Base-by-base conservation (phyloP, 495 filamentous ascomycete genomes). In the Hypoxylon perforatum region DNA sequence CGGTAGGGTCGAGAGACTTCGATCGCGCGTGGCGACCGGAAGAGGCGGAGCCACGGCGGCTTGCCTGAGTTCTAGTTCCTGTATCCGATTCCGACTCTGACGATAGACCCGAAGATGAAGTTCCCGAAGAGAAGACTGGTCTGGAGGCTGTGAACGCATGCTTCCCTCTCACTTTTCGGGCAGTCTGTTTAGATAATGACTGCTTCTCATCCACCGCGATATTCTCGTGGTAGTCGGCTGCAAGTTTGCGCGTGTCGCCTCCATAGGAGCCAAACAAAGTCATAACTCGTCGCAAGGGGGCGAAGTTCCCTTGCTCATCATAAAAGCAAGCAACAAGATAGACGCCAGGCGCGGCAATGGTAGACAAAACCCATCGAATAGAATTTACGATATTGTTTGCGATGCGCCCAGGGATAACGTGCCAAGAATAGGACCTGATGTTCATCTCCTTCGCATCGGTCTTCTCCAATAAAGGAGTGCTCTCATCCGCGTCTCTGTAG, bases 321-420 rank as follows among this genome's bases (percentile, higher is more conserved):
- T 90, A 92, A 56, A 97, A 87, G 69, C 84, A 92, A 55, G 90
- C 88, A 49, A 92, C 86, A 14, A 95, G 76, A 79, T 94, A 97
- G 36, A 91, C 81, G 1, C 88, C 91, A 4, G 96, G 94, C 1
- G 88, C 86, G 19, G 89, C 84, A 33, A 98, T 75, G 5, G 92
- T 90, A 49, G 91, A 91, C 15, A 97, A 77, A 45, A 97, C 82
- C 78, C 88, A 91, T 51, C 87, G 84, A 65, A 95, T 81, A 10
- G 87, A 88, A 65, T 89, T 84, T 28, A 91, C 78, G 58, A 94
- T 76, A 48, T 75, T 74, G 39, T 59, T 79, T 22, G 81, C 79
- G 61, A 87, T 84, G 74, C 84, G 86, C 71, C 83, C 86, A 45
- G 87, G 87, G 45, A 90, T 73, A 5, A 82, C 63, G 23, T 76